Base-by-base conservation (phyloP, 2,329 filamentous ascomycete species). In the Scedosporium dehoogii region DNA sequence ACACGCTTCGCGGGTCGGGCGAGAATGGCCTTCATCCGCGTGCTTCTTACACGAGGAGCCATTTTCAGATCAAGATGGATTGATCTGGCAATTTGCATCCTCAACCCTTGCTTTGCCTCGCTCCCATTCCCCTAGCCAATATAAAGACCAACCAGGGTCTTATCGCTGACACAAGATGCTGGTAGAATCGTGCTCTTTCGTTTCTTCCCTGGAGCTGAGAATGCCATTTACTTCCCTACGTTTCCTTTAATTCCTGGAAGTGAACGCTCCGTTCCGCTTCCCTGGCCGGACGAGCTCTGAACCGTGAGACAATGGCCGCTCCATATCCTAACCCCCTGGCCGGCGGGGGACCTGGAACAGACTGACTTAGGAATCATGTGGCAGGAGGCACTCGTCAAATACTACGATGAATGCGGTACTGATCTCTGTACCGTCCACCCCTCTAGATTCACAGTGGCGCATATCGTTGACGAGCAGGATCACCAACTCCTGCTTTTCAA, bases 401-500 rank as follows among this genome's bases (percentile, higher is more conserved):
- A 73, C 63, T 68, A 71, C 38, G 69, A 72, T 27, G 70, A 73
- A 16, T 68, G 72, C 1, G 72, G 72, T 0, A 71, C 72, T 44
- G 70, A 71, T 44, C 66, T 74, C 1, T 62, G 72, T 18, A 67
- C 62, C 44, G 70, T 72, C 38, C 72, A 70, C 29, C 65, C 68
- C 27, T 70, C 67, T 53, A 65, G 69, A 2, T 58, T 70, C 41
- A 66, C 59, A 0, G 70, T 73, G 69, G 63, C 68, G 6, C 67
- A 69, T 18, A 62, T 62, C 51, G 6, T 67, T 62, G 3, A 70
- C 68, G 21, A 69, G 66, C 1, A 63, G 21, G 60, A 62, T 21
- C 60, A 68, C 0, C 66, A 73, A 59, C 73, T 74, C 68, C 68
- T 70, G 7, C 65, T 67, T 41, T 74, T 74, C 48, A 68, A 69